Conservation (phyloP, 2,329 filamentous ascomycete genomes). For the Talaromyces atroroseus region DNA sequence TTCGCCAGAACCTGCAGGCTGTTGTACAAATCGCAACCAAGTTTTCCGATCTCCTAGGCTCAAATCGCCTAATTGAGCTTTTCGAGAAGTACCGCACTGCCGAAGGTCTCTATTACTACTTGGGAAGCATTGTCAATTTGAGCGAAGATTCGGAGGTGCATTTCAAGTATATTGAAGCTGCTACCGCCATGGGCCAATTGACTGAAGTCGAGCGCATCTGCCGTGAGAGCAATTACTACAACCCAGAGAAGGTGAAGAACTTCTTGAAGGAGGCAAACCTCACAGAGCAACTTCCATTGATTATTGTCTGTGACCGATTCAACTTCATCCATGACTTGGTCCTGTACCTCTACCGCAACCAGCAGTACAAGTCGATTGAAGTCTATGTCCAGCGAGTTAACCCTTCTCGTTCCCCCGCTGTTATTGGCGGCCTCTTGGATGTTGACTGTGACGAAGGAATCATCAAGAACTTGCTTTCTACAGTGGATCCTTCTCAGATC, state of each 20-base stretch:
- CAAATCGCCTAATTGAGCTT: slow-evolving; percentile 82
- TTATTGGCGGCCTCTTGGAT: slow-evolving; percentile 87
- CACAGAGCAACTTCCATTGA: slow-evolving; percentile 87
- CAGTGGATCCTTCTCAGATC: slow-evolving; percentile 76
- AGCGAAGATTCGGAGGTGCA: slow-evolving; percentile 92
- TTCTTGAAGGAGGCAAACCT: slow-evolving; percentile 96
- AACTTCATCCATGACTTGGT: slow-evolving; percentile 98
- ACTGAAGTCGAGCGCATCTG: slow-evolving; percentile 97
- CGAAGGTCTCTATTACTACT: slow-evolving; percentile 96
- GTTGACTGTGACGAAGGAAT: slow-evolving; percentile 96
- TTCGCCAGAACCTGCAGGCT: slow-evolving; percentile 90
- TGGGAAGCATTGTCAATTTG: slow-evolving; percentile 95
- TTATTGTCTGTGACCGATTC: slow-evolving; percentile 98
- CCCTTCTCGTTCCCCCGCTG: slow-evolving; percentile 80
- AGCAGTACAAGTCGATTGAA: slow-evolving; percentile 98
- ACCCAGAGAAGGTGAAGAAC: slow-evolving; percentile 96
- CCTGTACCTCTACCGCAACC: slow-evolving; percentile 95
- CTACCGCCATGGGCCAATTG: slow-evolving; percentile 86
- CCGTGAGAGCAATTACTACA: slow-evolving; percentile 84
- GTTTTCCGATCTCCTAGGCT: slow-evolving; percentile 88
- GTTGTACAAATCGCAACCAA: slow-evolving; percentile 96
- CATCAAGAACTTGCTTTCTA: slow-evolving; percentile 84
- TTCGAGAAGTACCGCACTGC: slow-evolving; percentile 97
- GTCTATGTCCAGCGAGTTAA: slow-evolving; percentile 97
- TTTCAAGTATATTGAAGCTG: slow-evolving; percentile 99